Conservation (phyloP, 1,284 basidiomycete genomes). For the Moesziomyces antarcticus region DNA sequence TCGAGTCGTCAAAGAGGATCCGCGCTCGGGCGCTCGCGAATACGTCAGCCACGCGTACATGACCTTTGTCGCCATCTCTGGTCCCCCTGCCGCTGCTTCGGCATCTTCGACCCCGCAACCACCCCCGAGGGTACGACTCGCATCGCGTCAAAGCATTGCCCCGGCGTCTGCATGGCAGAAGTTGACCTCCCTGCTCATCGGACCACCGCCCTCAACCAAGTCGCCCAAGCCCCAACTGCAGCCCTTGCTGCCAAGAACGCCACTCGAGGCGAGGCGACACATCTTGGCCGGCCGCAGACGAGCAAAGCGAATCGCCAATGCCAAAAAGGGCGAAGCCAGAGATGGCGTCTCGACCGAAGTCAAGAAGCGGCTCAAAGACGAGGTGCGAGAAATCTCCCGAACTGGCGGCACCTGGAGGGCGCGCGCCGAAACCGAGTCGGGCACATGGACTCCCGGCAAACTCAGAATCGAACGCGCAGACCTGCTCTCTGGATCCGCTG, state of each 20-base stretch:
- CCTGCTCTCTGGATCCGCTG: slow-evolving; percentile 23
- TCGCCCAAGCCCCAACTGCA: slow-evolving; percentile 53
- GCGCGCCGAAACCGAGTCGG: slow-evolving; percentile 25
- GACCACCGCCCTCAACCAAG: slow-evolving; percentile 2
- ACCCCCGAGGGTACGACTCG: slow-evolving; percentile 44
- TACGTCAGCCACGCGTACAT: slow-evolving; percentile 69
- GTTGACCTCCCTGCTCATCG: slow-evolving; percentile 13
- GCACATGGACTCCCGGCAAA: slow-evolving; percentile 28
- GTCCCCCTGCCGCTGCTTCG: slow-evolving; percentile 12
- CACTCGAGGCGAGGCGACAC: slow-evolving; percentile 68
- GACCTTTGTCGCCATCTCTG: slow-evolving; percentile 66
- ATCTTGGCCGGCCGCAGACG: slow-evolving; percentile 68
- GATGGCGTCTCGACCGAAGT: slow-evolving; percentile 49
- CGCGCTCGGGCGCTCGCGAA: slow-evolving; percentile 45
- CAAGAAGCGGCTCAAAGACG: slow-evolving; percentile 51
- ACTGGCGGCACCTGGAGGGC: slow-evolving; percentile 37
- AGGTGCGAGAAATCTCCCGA: slow-evolving; percentile 49
- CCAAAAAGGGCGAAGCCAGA: slow-evolving; percentile 49
- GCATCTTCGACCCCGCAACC: slow-evolving; percentile 16
- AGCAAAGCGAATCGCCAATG: slow-evolving; percentile 61
- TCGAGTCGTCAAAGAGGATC: slow-evolving; percentile 64
- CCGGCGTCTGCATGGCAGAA: slow-evolving; percentile 19
- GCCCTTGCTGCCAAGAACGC: slow-evolving; percentile 59
- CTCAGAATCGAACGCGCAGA: slow-evolving; percentile 32
- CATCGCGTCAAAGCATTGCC: slow-evolving; percentile 28